Evolutionary conservation across 306 rosid genomes (phyloP), one percentile per base, ranked within the genome.

Genomic region (Prunus dulcis): DNA sequence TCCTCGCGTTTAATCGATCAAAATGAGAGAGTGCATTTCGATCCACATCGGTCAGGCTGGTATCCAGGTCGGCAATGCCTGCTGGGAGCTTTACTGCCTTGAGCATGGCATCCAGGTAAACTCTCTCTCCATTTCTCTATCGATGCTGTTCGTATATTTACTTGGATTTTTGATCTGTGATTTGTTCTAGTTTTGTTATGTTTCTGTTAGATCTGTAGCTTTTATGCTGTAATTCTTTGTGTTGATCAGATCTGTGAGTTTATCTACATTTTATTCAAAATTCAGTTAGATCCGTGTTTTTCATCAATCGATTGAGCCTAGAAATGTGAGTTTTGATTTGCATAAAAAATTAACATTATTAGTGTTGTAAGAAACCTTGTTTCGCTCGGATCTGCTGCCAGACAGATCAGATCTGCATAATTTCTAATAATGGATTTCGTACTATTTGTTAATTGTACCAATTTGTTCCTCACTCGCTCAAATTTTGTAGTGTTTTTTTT

Each of bases 31-130:
- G 88, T 91, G 98, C 89, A 93, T 93, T 63, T 93, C 98, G 25
- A 71, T 93, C 73, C 98, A 93, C 90, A 93, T 93, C 76, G 98
- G 98, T 60, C 98, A 93, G 91, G 96, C 98, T 68, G 98, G 98
- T 67, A 93, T 93, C 25, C 98, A 93, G 93, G 96, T 93, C 76
- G 98, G 98, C 82, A 93, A 93, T 85, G 90, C 98, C 17, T 93
- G 98, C 87, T 93, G 98, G 98, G 98, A 93, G 82, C 96, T 93
- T 78, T 93, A 91, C 86, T 93, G 98, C 55, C 96, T 93, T 8
- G 98, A 93, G 80, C 98, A 93, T 67, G 98, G 98, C 49, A 89
- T 93, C 69, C 97, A 89, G 82, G 98, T 93, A 38, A 46, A 47
- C 5, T 66, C 62, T 15, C 58, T 7, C 2, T 49, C 0, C 1